Base-by-base conservation (phyloP, 495 filamentous ascomycete genomes). In the Aspergillus indologenus region DNA sequence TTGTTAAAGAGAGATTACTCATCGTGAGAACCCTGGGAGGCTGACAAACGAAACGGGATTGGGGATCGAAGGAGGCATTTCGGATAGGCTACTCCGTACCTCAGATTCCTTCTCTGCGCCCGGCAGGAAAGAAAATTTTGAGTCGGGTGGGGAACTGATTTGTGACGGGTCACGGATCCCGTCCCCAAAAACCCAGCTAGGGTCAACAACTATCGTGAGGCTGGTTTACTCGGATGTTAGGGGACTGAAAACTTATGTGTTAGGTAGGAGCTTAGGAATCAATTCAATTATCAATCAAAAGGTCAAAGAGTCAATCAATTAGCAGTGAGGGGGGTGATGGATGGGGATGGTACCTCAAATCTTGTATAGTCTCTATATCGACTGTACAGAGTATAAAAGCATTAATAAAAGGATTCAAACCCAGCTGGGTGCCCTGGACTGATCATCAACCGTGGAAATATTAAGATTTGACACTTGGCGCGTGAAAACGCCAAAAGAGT, bases 31-130 rank as follows among this genome's bases (percentile, higher is more conserved):
- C 34, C 34, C 34, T 40, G 34, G 26, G 5, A 11, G 34, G 34
- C 34, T 40, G 34, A 40, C 34, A 40, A 14, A 40, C 34, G 34
- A 3, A 9, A 29, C 9, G 34, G 7, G 34, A 29, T 29, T 29
- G 26, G 26, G 26, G n/a, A n/a, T n/a, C n/a, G n/a, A n/a, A n/a
- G n/a, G n/a, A n/a, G n/a, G n/a, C n/a, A n/a, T n/a, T 20, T 49
- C 46, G 46, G 20, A 49, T 49, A 49, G 46, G n/a, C 46, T 49
- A 19, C 46, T 49, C 46, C 46, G 46, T 49, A 22, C 18, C 46
- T 20, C 17, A 49, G 18, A 49, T 49, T 29, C 34, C 34, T 14
- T n/a, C 5, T 6, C 34, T 40, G 34, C 34, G 34, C 34, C 34
- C 34, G 34, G 34, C 34, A 40, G 12, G 12, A 11, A 40, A 40